Evolutionary conservation across 23 red algal genomes (phyloP), one percentile per base, ranked within the genome.

Genomic region (Gracilariopsis chorda): DNA sequence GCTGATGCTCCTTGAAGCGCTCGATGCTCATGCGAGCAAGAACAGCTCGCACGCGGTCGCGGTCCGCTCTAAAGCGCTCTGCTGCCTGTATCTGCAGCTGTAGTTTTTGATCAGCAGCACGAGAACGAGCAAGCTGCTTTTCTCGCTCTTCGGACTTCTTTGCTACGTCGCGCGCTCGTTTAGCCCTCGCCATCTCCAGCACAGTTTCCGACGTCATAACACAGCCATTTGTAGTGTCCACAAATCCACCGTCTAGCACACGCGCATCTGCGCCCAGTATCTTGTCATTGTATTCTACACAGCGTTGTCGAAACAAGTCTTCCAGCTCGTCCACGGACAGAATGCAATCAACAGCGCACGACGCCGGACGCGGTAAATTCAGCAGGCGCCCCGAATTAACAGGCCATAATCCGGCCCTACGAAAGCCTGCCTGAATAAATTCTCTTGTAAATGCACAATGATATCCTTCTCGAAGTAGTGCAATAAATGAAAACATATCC

Each of bases 401-500:
- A 4, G 83, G 65, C 65, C 65, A 76, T 21, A 59, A 45, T 16
- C 63, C 63, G 16, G 28, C 42, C n/a, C 83, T 37, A 40, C 34
- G 34, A 74, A 77, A 88, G 33, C 83, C 62, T 24, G 83, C 64
- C n/a, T 24, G 10, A 0, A 74, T 88, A 27, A 68, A n/a, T 2
- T 68, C 32, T 7, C 62, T 68, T 40, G 13, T 68, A 16, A 40
- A 68, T 20, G 62, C n/a, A 68, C 30, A 35, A 19, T 41, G 39
- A 40, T 62, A 82, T 0, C 49, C 52, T 28, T 59, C 48, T 27
- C 78, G 30, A 1, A 82, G 21, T 16, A 59, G 8, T 6, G 17
- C 21, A 10, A 44, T 45, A 43, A 60, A 9, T 39, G 23, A 39
- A 56, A 56, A 82, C 39, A 61, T 58, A 17, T 82, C 78, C 8